Base-by-base conservation (phyloP, 176 grass and related monocot genomes). In the Guadua angustifolia region DNA sequence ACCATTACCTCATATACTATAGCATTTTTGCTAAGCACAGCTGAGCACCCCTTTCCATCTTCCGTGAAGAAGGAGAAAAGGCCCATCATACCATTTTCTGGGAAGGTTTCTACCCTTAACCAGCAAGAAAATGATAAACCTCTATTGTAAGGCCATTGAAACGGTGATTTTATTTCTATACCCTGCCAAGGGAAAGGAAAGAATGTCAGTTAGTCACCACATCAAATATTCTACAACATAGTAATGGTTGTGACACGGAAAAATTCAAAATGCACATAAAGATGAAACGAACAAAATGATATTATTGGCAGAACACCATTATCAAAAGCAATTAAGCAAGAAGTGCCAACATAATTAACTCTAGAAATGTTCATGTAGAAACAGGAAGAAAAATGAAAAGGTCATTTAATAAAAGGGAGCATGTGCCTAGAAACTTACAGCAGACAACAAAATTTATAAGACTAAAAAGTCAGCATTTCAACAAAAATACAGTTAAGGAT, bases 31-130 rank as follows among this genome's bases (percentile, higher is more conserved):
- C 85, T 89, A 87, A 98, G 85, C 95, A 98, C 92, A 62, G 89
- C 96, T 68, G 90, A 81, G 82, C 89, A 98, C 25, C 96, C 96
- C 72, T 89, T 98, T 87, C 91, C 89, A 89, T 89, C 87, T 83
- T 98, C 96, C 9, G 93, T 95, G 69, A 95, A 91, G 78, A 98
- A 98, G 52, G 93, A 95, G 86, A 95, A 95, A 88, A 98, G 91
- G 3, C 96, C 96, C 96, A 98, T 95, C 85, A 93, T 91, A 67
- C 87, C 87, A 73, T 82, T 93, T 62, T 98, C 91, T 33, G 85
- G 91, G 26, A 98, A 92, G 57, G 80, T 88, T 87, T 98, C 96
- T 39, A 98, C 87, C 72, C 96, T 93, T 42, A 98, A 70, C 96
- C 96, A 98, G 80, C 93, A 98, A 60, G 87, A 98, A 60, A 98